Conservation (phyloP, 1,284 basidiomycete genomes). For the Cutaneotrichosporon daszewskae region DNA sequence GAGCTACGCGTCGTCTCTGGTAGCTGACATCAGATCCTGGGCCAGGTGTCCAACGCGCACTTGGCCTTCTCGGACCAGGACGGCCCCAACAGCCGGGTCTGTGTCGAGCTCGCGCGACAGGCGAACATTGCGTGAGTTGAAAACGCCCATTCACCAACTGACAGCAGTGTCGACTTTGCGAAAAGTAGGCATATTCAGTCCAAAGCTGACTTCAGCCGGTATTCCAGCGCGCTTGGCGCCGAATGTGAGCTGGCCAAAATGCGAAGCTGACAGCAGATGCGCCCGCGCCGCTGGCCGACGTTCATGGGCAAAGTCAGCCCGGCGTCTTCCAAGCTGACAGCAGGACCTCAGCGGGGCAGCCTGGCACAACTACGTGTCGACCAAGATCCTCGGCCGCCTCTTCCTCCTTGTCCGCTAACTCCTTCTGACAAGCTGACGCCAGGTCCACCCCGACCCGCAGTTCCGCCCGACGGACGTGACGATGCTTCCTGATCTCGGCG, state of each 20-base stretch:
- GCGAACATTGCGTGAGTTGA: conserved; percentile 23
- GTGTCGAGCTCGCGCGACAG: conserved; percentile 16
- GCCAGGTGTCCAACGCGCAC: conserved; percentile 23
- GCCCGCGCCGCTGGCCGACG: conserved; percentile 22
- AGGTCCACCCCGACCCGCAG: not conserved
- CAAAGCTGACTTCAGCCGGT: conserved; percentile 2
- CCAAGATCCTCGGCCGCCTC: conserved; percentile 20
- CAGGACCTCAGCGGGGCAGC: conserved; percentile 1
- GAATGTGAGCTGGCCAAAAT: not conserved
- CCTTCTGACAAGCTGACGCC: not conserved
- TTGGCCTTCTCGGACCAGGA: conserved; percentile 23
- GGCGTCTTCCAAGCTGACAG: not conserved
- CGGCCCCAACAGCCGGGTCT: conserved; percentile 18
- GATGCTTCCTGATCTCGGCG: not conserved
- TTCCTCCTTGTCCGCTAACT: conserved; percentile 16
- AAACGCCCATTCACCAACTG: not conserved
- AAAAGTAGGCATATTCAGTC: conserved; percentile 13
- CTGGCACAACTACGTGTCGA: conserved; percentile 10
- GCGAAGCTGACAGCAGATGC: conserved; percentile 4
- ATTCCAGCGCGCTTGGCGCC: not conserved
- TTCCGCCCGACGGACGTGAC: conserved; percentile 2
- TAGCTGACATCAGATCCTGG: conserved; percentile 16
- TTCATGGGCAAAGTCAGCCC: conserved; percentile 23
- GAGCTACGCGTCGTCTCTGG: not conserved
- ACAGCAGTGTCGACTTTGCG: conserved; percentile 21